These are phyloP conservation scores for Apocynum venetum DNA, from an alignment of 257 asterid species.

Conservation along the genomic window DNA sequence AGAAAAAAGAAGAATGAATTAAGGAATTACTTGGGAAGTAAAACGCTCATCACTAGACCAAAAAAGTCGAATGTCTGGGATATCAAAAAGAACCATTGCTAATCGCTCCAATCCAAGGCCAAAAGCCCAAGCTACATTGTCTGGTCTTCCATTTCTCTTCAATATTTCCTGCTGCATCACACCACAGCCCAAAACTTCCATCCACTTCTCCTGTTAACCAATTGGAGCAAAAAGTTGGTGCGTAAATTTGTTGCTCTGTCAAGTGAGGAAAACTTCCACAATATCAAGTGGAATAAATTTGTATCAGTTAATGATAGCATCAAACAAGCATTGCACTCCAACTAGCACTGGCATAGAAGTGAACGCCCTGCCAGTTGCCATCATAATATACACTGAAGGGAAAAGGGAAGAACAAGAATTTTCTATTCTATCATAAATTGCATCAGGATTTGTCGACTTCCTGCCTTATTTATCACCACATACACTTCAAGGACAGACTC, in stretches of 20 bases:
- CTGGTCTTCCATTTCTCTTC: conserved; percentile 61
- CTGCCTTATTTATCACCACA: background rate
- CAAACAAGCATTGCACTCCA: background rate
- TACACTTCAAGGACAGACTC: background rate
- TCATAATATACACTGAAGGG: background rate
- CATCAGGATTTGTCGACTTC: background rate
- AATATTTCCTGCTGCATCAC: conserved; percentile 96
- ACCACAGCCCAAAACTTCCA: conserved; percentile 98
- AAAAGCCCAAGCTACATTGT: conserved; percentile 96
- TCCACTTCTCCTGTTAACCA: conserved; percentile 72
- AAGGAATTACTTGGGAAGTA: conserved; percentile 74
- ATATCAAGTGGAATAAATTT: background rate
- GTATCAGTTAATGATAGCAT: background rate
- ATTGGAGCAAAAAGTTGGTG: background rate
- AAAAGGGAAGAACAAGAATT: background rate
- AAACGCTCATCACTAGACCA: conserved; percentile 92
- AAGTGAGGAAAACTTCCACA: background rate
- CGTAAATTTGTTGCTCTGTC: background rate
- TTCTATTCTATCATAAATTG: background rate
- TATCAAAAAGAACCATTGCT: conserved; percentile 93
- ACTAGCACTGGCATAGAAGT: background rate
- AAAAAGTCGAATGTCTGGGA: conserved; percentile 95
- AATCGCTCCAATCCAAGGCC: conserved; percentile 96
- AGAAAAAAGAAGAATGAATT: conserved; percentile 1
- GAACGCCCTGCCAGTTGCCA: background rate